Conservation (phyloP, 345 rosid genomes). For the Eucalyptus polybractea region DNA sequence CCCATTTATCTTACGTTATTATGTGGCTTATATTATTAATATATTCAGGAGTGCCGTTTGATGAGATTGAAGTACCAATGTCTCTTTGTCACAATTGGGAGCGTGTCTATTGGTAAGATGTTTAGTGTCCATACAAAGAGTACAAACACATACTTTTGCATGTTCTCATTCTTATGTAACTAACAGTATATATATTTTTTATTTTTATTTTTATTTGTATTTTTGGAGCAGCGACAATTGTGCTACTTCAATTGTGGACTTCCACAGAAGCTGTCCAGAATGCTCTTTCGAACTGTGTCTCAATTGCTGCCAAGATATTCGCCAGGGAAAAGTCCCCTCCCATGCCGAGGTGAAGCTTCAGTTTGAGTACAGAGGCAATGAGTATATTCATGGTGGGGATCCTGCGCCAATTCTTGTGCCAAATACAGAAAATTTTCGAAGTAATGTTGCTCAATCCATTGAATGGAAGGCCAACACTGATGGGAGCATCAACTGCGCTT, state of each 20-base stretch:
- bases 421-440: slow-evolving; percentile 1
- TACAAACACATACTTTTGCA: neutral
- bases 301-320: slow-evolving; percentile 72
- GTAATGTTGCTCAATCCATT: slow-evolving; percentile 1
- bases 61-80: slow-evolving; percentile 17
- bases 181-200: neutral
- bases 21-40: neutral
- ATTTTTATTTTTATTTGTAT: neutral
- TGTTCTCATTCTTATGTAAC: neutral
- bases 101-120: slow-evolving; percentile 68
- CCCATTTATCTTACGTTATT: neutral
- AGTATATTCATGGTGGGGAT: slow-evolving; percentile 66
- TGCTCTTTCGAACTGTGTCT: slow-evolving; percentile 78
- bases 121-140: neutral
- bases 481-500: slow-evolving; percentile 64
- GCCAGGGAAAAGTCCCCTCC: slow-evolving; percentile 20
- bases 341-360: slow-evolving; percentile 28
- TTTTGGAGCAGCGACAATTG: slow-evolving; percentile 59
- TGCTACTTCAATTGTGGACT: slow-evolving; percentile 78
- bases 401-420: slow-evolving; percentile 1
- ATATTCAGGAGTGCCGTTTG: slow-evolving; percentile 6
- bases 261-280: slow-evolving; percentile 68
- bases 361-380: slow-evolving; percentile 36
- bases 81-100: slow-evolving; percentile 40
- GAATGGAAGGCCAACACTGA: slow-evolving; percentile 29